Evolutionary conservation across 2,329 filamentous ascomycete genomes (phyloP).

Genomic region (Gaeumannomyces tritici): DNA sequence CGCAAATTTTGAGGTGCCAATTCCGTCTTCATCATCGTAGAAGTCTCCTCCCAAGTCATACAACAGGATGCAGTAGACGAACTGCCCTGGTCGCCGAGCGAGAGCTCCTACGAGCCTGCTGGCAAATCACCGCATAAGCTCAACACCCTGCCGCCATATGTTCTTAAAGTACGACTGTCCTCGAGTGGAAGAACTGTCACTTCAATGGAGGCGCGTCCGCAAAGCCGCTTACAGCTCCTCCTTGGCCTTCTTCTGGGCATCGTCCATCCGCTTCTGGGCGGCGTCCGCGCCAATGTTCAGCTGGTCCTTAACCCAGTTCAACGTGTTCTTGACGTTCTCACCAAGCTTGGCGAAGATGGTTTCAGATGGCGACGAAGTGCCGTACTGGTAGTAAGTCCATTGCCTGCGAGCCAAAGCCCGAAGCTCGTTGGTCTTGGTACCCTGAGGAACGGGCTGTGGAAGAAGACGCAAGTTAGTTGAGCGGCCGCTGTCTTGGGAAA

Average conservation of each 20-base stretch:
- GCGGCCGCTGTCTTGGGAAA: slow-evolving; percentile 8
- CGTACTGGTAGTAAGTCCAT: slow-evolving; percentile 68
- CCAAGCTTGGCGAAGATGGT: slow-evolving; percentile 57
- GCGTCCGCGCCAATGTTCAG: slow-evolving; percentile 36
- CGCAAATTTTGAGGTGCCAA: neutral
- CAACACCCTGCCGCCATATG: neutral
- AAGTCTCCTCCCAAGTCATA: neutral
- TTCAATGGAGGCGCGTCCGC: neutral
- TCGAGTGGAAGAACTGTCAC: too few relatives aligned
- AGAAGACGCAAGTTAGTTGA: slow-evolving; percentile 13
- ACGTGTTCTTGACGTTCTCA: slow-evolving; percentile 34
- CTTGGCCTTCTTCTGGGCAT: slow-evolving; percentile 34
- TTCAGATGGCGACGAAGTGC: slow-evolving; percentile 54
- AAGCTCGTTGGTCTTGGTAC: slow-evolving; percentile 58
- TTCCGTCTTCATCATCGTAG: neutral
- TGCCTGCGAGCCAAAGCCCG: slow-evolving; percentile 63
- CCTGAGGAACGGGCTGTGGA: slow-evolving; percentile 45
- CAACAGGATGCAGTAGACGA: neutral
- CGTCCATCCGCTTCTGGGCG: slow-evolving; percentile 35
- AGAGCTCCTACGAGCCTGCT: neutral
- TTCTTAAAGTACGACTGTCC: too few relatives aligned
- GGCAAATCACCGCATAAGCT: neutral
- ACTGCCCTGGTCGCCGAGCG: neutral
- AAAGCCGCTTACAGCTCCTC: slow-evolving; percentile 35
- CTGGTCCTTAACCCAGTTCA: slow-evolving; percentile 42